These are phyloP conservation scores for Calophaca sinica DNA, from an alignment of 306 rosid genomes.

Conservation along the genomic window DNA sequence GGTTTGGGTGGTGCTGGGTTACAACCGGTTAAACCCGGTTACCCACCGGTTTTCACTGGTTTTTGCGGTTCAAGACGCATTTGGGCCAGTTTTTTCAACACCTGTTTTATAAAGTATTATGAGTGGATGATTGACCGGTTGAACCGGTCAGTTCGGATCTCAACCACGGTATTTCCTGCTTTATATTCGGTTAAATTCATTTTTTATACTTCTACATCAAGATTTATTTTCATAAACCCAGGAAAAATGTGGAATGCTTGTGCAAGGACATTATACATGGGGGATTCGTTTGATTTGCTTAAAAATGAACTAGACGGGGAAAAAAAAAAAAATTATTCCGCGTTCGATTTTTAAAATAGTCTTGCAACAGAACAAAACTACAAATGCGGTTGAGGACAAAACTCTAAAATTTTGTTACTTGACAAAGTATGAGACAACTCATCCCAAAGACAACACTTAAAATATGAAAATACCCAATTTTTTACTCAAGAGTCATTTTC, in stretches of 20 bases:
- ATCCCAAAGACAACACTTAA: background rate
- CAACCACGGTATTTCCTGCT: constrained; percentile 1
- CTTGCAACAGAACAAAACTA: background rate
- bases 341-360: background rate
- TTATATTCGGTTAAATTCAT: constrained; percentile 1
- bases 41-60: too few species aligned
- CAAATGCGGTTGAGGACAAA: background rate
- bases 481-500: too few species aligned
- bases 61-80: too few species aligned
- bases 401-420: background rate
- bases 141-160: too few species aligned
- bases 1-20: too few species aligned
- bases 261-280: constrained; percentile 9
- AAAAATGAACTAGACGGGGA: background rate
- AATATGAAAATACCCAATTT: background rate
- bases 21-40: too few species aligned
- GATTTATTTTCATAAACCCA: background rate
- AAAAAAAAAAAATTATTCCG: background rate
- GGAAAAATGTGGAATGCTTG: constrained; percentile 7
- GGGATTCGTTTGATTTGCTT: background rate
- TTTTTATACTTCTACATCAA: background rate
- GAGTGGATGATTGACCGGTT: too few species aligned
- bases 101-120: too few species aligned
- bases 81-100: too few species aligned
- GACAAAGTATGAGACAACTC: background rate